Percentiles rank a stretch among this genome's conserved stretches.
Conservation (phyloP, 805 yeast genomes). For the Spathaspora passalidarum region DNA sequence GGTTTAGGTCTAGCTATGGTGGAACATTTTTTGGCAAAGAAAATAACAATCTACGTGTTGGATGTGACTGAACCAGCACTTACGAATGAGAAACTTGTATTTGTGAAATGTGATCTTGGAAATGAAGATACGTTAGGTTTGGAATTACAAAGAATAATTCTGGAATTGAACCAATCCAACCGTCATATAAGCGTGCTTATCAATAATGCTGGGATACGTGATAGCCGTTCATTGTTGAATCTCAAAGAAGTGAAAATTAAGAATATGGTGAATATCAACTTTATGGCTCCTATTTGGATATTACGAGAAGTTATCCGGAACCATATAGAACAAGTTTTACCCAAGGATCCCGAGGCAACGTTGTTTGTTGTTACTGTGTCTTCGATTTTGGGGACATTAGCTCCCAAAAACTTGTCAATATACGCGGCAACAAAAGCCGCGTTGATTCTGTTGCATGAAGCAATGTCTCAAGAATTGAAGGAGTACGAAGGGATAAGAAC, state of each 20-base stretch:
- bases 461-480: conserved; percentile 38
- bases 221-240: conserved; percentile 25
- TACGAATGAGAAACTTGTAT: conserved; percentile 11
- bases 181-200: conserved; percentile 26
- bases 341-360: conserved; percentile 5
- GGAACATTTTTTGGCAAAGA: conserved; percentile 16
- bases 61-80: conserved; percentile 24
- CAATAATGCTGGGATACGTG: conserved; percentile 51
- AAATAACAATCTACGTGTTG: conserved; percentile 24
- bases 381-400: conserved; percentile 47
- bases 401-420: conserved; percentile 45
- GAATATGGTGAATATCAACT: conserved; percentile 27
- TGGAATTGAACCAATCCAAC: conserved; percentile 8
- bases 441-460: conserved; percentile 41
- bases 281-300: conserved; percentile 28
- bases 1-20: conserved; percentile 50
- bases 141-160: conserved; percentile 21
- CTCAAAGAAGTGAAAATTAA: conserved; percentile 19
- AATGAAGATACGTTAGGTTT: conserved; percentile 13
- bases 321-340: conserved; percentile 13
- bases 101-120: conserved; percentile 22
- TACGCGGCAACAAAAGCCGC: conserved; percentile 53
- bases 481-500: conserved; percentile 23
- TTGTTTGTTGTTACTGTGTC: conserved; percentile 42
- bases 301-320: conserved; percentile 17